Evolutionary conservation across 768 basidiomycete genomes (phyloP), one percentile per base, ranked within the genome.

Genomic region (Rhodotorula paludigena): DNA sequence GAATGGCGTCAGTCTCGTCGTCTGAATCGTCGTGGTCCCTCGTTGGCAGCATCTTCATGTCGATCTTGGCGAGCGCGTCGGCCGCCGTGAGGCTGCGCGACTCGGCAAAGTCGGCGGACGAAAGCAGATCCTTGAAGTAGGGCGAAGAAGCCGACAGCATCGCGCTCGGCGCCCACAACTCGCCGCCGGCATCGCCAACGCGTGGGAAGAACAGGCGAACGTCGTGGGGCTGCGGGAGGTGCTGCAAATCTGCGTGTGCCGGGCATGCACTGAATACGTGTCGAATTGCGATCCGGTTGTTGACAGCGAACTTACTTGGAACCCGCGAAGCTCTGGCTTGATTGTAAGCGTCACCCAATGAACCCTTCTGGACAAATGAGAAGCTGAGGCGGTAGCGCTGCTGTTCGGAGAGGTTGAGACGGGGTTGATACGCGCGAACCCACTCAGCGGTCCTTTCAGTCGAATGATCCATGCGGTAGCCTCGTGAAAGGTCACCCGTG

Each of bases 1-100:
- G 33, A 5, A 16, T 15, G 12, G 9, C 45, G 35, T 64, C 63
- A 5, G 63, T 42, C 28, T 64, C 63, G 45, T 49, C 35, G 55
- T 64, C 63, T 36, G 63, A 63, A 20, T 63, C 62, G n/a, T 39
- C 54, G 18, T 35, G 56, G 44, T 54, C 53, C 21, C 14, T 55
- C 39, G 54, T 25, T 12, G 52, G 6, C 12, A 10, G 28, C 7
- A 1, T 20, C 15, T 12, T 9, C 3, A 23, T 47, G 45, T 3
- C 25, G 45, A 21, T 6, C 10, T 1, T 8, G 5, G n/a, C 20
- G 4, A 2, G 14, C 20, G 20, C 30, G 15, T 14, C 32, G 21
- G 52, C 33, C 9, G 35, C 9, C 35, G 21, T 53, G 7, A 35
- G 23, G 2, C 35, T 3, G 12, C 38, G 8, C 23, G 59, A 20